phyloP scores from a whole-genome alignment of 2,329 filamentous ascomycete genomes.

The Fusarium sp. region DNA sequence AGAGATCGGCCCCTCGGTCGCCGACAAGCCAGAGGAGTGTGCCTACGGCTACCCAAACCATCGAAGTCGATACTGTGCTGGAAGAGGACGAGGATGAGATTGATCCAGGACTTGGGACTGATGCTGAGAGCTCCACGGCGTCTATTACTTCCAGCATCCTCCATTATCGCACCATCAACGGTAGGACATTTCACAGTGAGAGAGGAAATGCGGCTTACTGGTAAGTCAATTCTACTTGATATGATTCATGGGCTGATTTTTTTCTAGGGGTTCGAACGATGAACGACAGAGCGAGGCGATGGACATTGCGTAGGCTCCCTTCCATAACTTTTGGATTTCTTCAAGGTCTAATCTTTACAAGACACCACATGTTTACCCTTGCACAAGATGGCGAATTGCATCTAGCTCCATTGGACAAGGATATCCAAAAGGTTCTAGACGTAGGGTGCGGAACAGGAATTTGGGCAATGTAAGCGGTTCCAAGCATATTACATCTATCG shows the following conservation, averaged over 20 bases:
- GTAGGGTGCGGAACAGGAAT: constrained; percentile 21
- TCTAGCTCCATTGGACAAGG: constrained; percentile 3
- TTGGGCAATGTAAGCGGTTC: constrained; percentile 31
- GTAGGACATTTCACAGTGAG: constrained; percentile 20
- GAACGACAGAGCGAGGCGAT: constrained; percentile 24
- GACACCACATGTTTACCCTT: constrained; percentile 26
- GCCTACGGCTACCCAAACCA: not conserved
- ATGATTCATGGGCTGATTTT: not conserved
- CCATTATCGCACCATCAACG: constrained; percentile 26
- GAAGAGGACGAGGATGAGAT: constrained; percentile 6
- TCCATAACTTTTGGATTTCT: no score
- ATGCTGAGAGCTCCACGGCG: constrained; percentile 16
- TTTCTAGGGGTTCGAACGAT: constrained; percentile 16
- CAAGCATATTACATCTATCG: fast-evolving
- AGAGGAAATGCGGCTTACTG: constrained; percentile 27
- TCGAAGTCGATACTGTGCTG: constrained; percentile 13
- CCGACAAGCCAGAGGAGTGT: not conserved
- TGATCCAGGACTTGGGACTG: constrained; percentile 16
- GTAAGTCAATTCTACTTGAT: not conserved
- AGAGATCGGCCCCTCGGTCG: not conserved
- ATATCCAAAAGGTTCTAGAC: not conserved
- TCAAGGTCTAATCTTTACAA: not conserved
- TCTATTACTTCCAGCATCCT: constrained; percentile 24
- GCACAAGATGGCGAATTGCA: constrained; percentile 16
- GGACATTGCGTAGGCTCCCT: constrained; percentile 17